Evolutionary conservation across 768 basidiomycete species (phyloP).

Genomic region (Mrakia gelida): DNA sequence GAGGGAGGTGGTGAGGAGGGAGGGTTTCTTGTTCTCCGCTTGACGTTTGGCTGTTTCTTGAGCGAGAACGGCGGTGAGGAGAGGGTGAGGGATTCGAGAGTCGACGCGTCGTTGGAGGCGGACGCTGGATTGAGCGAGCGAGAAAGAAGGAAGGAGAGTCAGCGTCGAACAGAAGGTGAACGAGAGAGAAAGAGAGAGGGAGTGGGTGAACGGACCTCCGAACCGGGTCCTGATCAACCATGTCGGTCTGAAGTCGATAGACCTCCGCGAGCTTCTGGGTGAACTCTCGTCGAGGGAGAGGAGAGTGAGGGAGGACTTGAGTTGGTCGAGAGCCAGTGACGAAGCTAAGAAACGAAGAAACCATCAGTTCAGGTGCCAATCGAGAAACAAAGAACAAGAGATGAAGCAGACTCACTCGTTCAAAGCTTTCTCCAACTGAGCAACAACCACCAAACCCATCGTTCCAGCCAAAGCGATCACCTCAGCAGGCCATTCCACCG

Average conservation of each 20-base stretch:
- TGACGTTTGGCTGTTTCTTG: neutral
- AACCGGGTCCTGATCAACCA: slow-evolving; percentile 88
- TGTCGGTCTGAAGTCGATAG: slow-evolving; percentile 77
- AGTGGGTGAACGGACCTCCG: slow-evolving; percentile 51
- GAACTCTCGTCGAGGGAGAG: slow-evolving; percentile 28
- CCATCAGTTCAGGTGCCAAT: neutral
- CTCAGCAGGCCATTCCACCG: slow-evolving; percentile 56
- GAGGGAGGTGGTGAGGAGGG: slow-evolving; percentile 17
- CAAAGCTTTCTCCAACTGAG: slow-evolving; percentile 73
- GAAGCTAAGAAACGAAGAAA: slow-evolving; percentile 5
- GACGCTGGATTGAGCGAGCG: slow-evolving; percentile 47
- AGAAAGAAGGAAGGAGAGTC: slow-evolving; percentile 39
- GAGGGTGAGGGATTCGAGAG: slow-evolving; percentile 67
- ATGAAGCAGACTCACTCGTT: slow-evolving; percentile 56
- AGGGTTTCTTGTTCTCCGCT: slow-evolving; percentile 3
- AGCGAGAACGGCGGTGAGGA: slow-evolving; percentile 53
- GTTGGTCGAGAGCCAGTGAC: slow-evolving; percentile 22
- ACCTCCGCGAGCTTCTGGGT: slow-evolving; percentile 60
- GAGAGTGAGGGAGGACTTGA: slow-evolving; percentile 32
- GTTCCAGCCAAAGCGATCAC: slow-evolving; percentile 58
- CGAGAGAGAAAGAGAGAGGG: neutral
- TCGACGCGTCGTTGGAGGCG: slow-evolving; percentile 77
- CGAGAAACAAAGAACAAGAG: neutral
- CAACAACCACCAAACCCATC: slow-evolving; percentile 60
- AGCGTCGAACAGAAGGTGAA: neutral